These are phyloP conservation scores for Amanita pallidorosea DNA, from an alignment of 768 basidiomycete genomes.

Conservation along the genomic window DNA sequence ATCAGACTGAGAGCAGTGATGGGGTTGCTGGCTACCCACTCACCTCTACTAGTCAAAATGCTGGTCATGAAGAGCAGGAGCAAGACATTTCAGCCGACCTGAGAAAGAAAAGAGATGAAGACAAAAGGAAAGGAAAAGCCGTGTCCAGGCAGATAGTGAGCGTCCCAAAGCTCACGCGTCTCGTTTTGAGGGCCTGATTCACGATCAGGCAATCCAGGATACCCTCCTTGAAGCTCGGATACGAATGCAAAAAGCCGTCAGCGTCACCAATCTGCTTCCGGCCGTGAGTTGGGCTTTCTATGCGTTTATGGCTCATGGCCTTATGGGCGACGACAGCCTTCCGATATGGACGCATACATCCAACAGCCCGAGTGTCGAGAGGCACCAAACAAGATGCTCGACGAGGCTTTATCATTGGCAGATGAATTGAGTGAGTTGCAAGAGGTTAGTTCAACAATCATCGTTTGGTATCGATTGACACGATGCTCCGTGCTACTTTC, in stretches of 20 bases:
- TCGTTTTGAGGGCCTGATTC: slow-evolving; percentile 8
- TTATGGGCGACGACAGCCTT: slow-evolving; percentile 14
- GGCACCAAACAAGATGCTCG: slow-evolving; percentile 41
- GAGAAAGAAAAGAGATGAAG: slow-evolving; percentile 52
- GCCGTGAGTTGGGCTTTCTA: slow-evolving; percentile 27
- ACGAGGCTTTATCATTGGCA: slow-evolving; percentile 49
- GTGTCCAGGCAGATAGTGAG: slow-evolving; percentile 77
- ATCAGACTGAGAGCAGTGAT: neutral
- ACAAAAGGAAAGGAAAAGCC: slow-evolving; percentile 74
- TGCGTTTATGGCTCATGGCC: neutral
- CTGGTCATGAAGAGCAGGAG: slow-evolving; percentile 10
- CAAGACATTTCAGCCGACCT: slow-evolving; percentile 43
- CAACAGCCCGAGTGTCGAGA: slow-evolving; percentile 29
- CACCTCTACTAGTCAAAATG: no score
- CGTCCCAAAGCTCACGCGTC: slow-evolving; percentile 3
- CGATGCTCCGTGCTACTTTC: slow-evolving; percentile 60
- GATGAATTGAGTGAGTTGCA: slow-evolving; percentile 62
- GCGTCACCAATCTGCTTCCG: slow-evolving; percentile 57
- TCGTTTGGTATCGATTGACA: neutral
- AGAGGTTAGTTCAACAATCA: slow-evolving; percentile 32
- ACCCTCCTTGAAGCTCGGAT: slow-evolving; percentile 84
- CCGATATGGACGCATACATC: slow-evolving; percentile 23
- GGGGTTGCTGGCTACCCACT: neutral
- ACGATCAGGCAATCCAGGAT: slow-evolving; percentile 70
- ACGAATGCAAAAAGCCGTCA: slow-evolving; percentile 73